phyloP scores from a whole-genome alignment of 192 early-diverging fungal genomes.

The Phycomyces nitens region DNA sequence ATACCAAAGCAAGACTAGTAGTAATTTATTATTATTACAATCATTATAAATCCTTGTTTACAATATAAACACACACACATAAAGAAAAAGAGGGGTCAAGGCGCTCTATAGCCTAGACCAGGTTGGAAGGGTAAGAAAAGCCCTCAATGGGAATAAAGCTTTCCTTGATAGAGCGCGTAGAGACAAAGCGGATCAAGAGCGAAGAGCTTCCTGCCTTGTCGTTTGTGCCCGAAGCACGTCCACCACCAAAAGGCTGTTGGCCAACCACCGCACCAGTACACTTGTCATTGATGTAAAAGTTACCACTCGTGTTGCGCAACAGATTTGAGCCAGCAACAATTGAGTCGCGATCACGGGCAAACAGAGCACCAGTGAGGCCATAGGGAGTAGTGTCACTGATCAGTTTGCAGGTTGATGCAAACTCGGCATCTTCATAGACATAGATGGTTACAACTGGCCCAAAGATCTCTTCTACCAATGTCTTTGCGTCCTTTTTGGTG shows the following conservation, averaged over 20 bases:
- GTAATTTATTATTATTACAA: neutral
- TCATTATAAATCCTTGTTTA: too few species aligned
- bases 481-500: conserved; percentile 75
- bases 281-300: conserved; percentile 99
- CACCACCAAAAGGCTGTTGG: conserved; percentile 97
- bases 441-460: conserved; percentile 94
- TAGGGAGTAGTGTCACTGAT: conserved; percentile 79
- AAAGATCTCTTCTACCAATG: conserved; percentile 96
- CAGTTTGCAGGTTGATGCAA: conserved; percentile 69
- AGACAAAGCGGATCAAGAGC: conserved; percentile 74
- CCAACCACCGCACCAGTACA: conserved; percentile 96
- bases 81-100: too few species aligned
- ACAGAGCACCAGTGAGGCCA: conserved; percentile 88
- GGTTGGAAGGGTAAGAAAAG: conserved; percentile 89
- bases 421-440: conserved; percentile 81
- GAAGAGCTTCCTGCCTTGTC: conserved; percentile 93
- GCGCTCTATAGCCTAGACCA: too few species aligned
- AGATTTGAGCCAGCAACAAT: conserved; percentile 68
- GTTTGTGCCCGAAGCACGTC: conserved; percentile 93
- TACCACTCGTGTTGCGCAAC: conserved; percentile 87
- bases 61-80: too few species aligned
- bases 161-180: conserved; percentile 95
- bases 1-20: too few species aligned
- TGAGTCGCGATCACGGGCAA: conserved; percentile 83
- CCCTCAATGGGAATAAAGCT: conserved; percentile 79